Evolutionary conservation across 257 asterid genomes (phyloP).

Genomic region (Sherardia arvensis): DNA sequence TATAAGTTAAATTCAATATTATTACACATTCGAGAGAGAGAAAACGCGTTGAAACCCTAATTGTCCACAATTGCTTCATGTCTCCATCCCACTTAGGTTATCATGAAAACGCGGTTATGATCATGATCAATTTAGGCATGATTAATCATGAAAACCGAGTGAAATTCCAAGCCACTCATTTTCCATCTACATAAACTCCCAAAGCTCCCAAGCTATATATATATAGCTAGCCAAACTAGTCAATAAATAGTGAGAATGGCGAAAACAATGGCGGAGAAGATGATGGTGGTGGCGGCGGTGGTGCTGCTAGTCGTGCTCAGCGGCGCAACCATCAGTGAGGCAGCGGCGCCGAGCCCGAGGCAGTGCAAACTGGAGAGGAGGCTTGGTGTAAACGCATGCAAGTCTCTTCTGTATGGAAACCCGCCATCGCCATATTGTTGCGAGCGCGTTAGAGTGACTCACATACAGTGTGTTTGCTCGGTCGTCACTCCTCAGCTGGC

Average conservation of each 20-base stretch:
- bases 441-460: slow-evolving; percentile 11
- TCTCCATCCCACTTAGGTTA: no score
- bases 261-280: neutral
- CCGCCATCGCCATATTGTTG: slow-evolving; percentile 20
- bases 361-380: slow-evolving; percentile 13
- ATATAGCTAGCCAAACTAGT: neutral
- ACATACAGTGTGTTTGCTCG: slow-evolving; percentile 17
- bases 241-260: neutral
- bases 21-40: no score
- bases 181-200: neutral
- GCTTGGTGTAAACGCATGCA: slow-evolving; percentile 17
- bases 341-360: neutral
- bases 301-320: neutral
- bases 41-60: no score
- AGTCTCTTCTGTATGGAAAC: slow-evolving; percentile 13
- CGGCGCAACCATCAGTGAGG: neutral
- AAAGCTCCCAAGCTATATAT: neutral
- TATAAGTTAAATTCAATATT: no score
- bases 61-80: no score
- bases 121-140: no score
- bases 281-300: neutral
- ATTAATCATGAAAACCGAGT: no score
- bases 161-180: neutral
- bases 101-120: no score
- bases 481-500: slow-evolving; percentile 18